Evolutionary conservation across 441 rosid species (phyloP), one percentile per base, ranked within the genome.

Genomic region (Populus hybrid): DNA sequence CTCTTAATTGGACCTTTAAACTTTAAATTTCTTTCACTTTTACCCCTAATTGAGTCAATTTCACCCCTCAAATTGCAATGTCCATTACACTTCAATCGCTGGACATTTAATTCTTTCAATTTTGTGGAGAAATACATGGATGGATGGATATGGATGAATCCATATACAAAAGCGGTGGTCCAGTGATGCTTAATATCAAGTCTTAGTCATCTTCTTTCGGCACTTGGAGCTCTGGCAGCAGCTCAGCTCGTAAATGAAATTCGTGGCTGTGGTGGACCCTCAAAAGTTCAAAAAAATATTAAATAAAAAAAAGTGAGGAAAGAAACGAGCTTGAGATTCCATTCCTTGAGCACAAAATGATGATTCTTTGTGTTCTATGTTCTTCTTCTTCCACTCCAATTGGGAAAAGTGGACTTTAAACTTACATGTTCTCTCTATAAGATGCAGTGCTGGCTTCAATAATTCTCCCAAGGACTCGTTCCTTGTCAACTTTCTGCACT

Each of bases 261-360:
- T 35, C 38, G 0, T 35, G 38, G 9, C 10, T 8, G 40, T 36
- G 10, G 40, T 10, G 21, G 24, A 64, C 70, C 67, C 69, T 50
- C 73, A 24, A 50, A 20, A 73, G 10, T 64, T 42, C 11, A 4
- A 10, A 65, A 3, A 38, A 7, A 20, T 9, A 67, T 50, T 4
- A 59, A 0, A 14, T 32, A 2, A 9, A 16, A 46, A 35, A 6
- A 30, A 42, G 10, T 28, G 18, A 40, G 50, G 8, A 71, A 21
- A 73, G 24, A 69, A 59, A 20, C 16, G 69, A 73, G 30, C 38
- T 68, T 38, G 24, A 61, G 81, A 79, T 79, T 79, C 78, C 77
- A 69, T 74, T 69, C 64, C 74, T 23, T 30, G 6, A 73, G 42
- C 50, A 16, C 16, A 36, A 61, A 24, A 69, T 72, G 11, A 59